These are phyloP conservation scores for Yarrowia keelungensis DNA, from an alignment of 805 yeast species.

Conservation along the genomic window DNA sequence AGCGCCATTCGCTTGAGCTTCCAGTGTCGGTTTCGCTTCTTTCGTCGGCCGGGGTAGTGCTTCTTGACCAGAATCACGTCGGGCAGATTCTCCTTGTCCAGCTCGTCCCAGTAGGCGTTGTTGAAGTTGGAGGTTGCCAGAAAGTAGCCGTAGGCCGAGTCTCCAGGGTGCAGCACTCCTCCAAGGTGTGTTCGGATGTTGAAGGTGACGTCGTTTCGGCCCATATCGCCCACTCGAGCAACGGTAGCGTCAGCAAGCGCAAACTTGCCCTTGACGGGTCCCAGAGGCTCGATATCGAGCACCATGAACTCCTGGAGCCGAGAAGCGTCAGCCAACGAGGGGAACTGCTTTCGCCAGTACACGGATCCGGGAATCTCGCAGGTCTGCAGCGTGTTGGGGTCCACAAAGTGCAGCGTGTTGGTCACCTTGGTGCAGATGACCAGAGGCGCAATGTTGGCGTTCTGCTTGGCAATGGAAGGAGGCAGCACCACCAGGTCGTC, in stretches of 20 bases:
- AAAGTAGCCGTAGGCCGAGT: conserved; percentile 86
- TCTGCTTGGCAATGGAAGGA: conserved; percentile 72
- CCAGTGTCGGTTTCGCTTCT: conserved; percentile 83
- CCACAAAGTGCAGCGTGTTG: conserved; percentile 80
- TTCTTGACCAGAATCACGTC: conserved; percentile 91
- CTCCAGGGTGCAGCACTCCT: conserved; percentile 92
- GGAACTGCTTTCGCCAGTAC: conserved; percentile 83
- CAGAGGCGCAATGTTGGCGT: conserved; percentile 80
- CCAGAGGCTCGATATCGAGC: conserved; percentile 89
- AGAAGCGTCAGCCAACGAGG: conserved; percentile 64
- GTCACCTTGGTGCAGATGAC: conserved; percentile 84
- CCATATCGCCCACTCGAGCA: conserved; percentile 82
- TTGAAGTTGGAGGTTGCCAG: conserved; percentile 82
- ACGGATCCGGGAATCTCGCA: conserved; percentile 75
- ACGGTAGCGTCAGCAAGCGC: conserved; percentile 86
- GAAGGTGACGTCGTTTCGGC: conserved; percentile 76
- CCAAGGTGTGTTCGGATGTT: conserved; percentile 88
- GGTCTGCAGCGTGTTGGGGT: conserved; percentile 75
- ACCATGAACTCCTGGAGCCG: conserved; percentile 85
- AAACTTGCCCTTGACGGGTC: conserved; percentile 74
- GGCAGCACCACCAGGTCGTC: conserved; percentile 92
- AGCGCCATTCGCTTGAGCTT: conserved; percentile 96
- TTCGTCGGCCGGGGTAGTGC: conserved; percentile 77
- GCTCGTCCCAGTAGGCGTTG: conserved; percentile 73
- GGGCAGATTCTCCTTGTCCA: conserved; percentile 60